Evolutionary conservation across 208 protist genomes (phyloP).

Genomic region (Leishmania braziliensis): DNA sequence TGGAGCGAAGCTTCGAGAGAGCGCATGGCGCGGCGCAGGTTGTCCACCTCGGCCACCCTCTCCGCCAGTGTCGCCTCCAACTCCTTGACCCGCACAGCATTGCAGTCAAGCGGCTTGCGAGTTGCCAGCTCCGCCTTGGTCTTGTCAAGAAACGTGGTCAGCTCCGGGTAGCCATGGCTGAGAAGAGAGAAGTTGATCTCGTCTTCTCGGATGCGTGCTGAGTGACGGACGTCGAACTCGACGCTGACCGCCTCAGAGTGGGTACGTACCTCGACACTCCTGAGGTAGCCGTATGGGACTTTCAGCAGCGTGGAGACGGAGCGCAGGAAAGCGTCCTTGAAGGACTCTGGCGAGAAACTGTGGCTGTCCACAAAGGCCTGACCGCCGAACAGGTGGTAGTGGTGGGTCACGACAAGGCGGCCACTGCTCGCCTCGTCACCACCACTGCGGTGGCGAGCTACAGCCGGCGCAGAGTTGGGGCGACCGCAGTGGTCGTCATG

Average conservation of each 20-base stretch:
- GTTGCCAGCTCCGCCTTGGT: constrained; percentile 31
- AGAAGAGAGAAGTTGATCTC: constrained; percentile 54
- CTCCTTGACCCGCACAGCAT: constrained; percentile 27
- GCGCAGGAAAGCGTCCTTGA: constrained; percentile 50
- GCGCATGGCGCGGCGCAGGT: constrained; percentile 31
- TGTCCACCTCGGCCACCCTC: constrained; percentile 28
- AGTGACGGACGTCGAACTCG: constrained; percentile 56
- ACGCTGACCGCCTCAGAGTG: constrained; percentile 46
- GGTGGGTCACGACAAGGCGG: constrained; percentile 34
- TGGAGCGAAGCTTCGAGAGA: constrained; percentile 48
- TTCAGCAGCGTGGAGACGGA: constrained; percentile 49
- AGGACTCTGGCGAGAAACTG: constrained; percentile 30
- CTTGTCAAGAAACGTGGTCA: constrained; percentile 31
- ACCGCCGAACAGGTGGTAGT: constrained; percentile 55
- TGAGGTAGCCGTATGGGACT: constrained; percentile 47
- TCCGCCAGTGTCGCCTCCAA: constrained; percentile 30
- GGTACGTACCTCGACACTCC: constrained; percentile 39
- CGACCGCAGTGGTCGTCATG: constrained; percentile 5
- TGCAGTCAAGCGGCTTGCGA: constrained; percentile 24
- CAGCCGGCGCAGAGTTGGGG: constrained; percentile 27
- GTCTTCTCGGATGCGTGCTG: constrained; percentile 27
- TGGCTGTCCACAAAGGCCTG: constrained; percentile 34
- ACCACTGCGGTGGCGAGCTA: constrained; percentile 2
- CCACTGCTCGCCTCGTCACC: constrained; percentile 21
- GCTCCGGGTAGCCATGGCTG: constrained; percentile 47